Percentiles rank a stretch among this genome's conserved stretches.
These are phyloP conservation scores for Diutina mesorugosa DNA, from an alignment of 1,139 yeast species.

Conservation along the genomic window DNA sequence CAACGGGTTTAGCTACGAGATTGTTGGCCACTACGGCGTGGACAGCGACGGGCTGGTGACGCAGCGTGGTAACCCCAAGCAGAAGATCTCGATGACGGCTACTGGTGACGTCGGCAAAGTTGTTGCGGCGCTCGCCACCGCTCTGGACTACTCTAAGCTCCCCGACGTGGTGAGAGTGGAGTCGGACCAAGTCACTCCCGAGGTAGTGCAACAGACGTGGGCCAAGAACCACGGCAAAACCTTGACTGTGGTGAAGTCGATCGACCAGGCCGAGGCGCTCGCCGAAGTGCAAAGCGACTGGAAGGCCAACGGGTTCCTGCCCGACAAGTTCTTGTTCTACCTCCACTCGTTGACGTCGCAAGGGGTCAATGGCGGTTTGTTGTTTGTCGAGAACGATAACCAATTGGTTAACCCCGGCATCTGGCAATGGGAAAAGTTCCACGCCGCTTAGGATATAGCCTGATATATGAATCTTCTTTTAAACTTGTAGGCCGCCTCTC, in stretches of 20 bases:
- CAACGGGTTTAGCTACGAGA: slow-evolving; percentile 21
- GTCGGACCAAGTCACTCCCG: slow-evolving; percentile 26
- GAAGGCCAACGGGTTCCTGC: slow-evolving; percentile 14
- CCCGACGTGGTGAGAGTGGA: slow-evolving; percentile 34
- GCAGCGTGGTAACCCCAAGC: slow-evolving; percentile 27
- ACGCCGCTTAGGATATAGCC: neutral
- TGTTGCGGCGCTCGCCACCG: slow-evolving; percentile 24
- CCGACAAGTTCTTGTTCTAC: slow-evolving; percentile 10
- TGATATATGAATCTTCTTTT: too few species aligned
- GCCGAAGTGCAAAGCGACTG: slow-evolving; percentile 4
- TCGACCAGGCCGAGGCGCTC: slow-evolving; percentile 23
- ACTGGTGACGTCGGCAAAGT: slow-evolving; percentile 35
- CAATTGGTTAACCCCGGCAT: slow-evolving; percentile 43
- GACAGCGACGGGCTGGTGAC: slow-evolving; percentile 18
- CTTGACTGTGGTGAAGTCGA: slow-evolving; percentile 14
- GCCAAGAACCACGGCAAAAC: slow-evolving; percentile 26
- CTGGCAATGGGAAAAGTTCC: slow-evolving; percentile 37
- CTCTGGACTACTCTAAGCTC: slow-evolving; percentile 17
- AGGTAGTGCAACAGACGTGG: slow-evolving; percentile 26
- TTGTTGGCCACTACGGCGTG: slow-evolving; percentile 25
- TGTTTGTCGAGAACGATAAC: slow-evolving; percentile 17
- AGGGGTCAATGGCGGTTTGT: slow-evolving; percentile 4
- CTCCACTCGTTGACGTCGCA: slow-evolving; percentile 6
- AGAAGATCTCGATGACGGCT: slow-evolving; percentile 17
- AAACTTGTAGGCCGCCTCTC: too few species aligned